Conservation (phyloP, 2,329 filamentous ascomycete species). For the Colletotrichum theobromicola region DNA sequence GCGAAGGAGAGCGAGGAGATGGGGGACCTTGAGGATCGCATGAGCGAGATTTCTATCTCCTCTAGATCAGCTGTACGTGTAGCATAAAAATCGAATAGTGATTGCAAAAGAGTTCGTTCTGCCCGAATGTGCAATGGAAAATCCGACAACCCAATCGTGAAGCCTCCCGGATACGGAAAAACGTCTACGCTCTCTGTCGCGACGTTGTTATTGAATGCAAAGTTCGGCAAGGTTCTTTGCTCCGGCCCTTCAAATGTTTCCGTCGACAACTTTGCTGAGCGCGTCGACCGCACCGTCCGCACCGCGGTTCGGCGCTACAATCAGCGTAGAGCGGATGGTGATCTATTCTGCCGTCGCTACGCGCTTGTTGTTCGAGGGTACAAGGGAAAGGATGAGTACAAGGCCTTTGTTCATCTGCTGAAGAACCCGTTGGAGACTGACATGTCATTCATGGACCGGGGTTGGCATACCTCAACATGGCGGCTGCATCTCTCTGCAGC, state of each 20-base stretch:
- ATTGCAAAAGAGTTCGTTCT: no score
- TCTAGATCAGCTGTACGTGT: no score
- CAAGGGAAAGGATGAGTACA: background rate
- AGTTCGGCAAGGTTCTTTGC: conserved; percentile 9
- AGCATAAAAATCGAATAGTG: no score
- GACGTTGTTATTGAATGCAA: conserved; percentile 11
- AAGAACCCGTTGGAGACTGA: background rate
- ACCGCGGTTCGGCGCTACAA: background rate
- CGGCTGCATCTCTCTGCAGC: background rate
- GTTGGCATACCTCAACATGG: background rate
- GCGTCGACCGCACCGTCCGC: background rate
- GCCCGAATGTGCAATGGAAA: no score
- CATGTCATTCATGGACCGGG: background rate
- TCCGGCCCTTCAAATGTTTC: conserved; percentile 21
- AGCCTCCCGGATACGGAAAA: conserved; percentile 25
- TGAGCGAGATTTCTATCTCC: no score
- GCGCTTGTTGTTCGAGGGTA: conserved; percentile 13
- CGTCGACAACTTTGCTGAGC: conserved; percentile 24
- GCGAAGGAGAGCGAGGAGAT: no score
- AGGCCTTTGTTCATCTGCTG: background rate
- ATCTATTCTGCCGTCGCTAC: background rate
- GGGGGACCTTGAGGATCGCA: no score
- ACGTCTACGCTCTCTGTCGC: background rate
- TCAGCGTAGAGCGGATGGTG: background rate
- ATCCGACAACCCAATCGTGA: no score